Evolutionary conservation across 164 flowering plant genomes (phyloP).

Genomic region (Kingdonia uniflora): DNA sequence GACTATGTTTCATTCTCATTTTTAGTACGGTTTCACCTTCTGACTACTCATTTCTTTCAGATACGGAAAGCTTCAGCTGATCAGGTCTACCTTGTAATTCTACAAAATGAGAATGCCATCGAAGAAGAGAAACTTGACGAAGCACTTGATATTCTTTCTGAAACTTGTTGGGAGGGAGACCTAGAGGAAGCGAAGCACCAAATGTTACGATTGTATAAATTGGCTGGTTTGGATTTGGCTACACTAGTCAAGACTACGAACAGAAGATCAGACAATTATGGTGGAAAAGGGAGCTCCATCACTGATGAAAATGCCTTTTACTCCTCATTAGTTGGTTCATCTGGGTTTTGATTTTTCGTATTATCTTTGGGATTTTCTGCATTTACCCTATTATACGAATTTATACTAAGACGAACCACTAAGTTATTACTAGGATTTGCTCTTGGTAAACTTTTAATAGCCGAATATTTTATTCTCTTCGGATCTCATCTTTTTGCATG

Average conservation of each 20-base stretch:
- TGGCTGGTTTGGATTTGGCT: slow-evolving; percentile 43
- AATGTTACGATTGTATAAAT: slow-evolving; percentile 34
- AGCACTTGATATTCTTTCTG: slow-evolving; percentile 65
- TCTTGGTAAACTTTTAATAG: no score
- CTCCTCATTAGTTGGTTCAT: slow-evolving; percentile 71
- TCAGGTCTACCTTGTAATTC: slow-evolving; percentile 81
- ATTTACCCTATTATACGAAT: no score
- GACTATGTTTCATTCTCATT: background rate
- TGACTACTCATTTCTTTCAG: slow-evolving; percentile 24
- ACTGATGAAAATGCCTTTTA: slow-evolving; percentile 80
- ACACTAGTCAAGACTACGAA: slow-evolving; percentile 8
- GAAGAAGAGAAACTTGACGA: slow-evolving; percentile 48
- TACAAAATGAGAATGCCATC: slow-evolving; percentile 58
- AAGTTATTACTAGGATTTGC: no score
- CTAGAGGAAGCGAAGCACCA: slow-evolving; percentile 47
- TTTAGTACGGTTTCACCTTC: no score
- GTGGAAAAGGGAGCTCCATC: slow-evolving; percentile 13
- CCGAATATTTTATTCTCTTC: no score
- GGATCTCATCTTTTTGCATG: no score
- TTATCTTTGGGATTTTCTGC: no score
- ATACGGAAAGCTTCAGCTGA: slow-evolving; percentile 84
- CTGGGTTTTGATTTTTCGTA: slow-evolving; percentile 45
- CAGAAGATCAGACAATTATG: slow-evolving; percentile 11
- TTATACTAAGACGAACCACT: no score
- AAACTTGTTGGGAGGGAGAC: slow-evolving; percentile 93